Base-by-base conservation (phyloP, 2,329 filamentous ascomycete species). In the Teratosphaeria gauchensis region DNA sequence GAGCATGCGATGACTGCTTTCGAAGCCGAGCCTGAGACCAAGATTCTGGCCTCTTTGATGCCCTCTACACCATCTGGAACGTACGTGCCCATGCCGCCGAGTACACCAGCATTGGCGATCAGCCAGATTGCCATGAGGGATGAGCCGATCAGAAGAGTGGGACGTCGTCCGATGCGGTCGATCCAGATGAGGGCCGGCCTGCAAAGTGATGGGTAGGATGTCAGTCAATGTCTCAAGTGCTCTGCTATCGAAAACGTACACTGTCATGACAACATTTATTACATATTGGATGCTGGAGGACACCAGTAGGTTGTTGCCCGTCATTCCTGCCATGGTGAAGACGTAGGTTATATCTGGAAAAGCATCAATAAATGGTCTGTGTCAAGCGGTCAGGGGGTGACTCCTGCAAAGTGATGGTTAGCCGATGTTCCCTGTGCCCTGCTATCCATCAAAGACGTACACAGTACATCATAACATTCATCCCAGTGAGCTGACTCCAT, bases 241-340 rank as follows among this genome's bases (percentile, higher is more conserved):
- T 4, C 24, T 28, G 24, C 24, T 28, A 28, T 4, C 24, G 4
- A 28, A 28, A 28, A 28, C 24, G 24, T 28, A 28, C 2, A 92
- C 71, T 0, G 89, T 92, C 84, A 90, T 89, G 56, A 85, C 61
- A 1, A 92, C 88, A 71, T 92, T 92, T 77, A 92, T 89, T 65
- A 91, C 79, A 70, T 88, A 89, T 68, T 89, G 84, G 62, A 89
- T 89, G 9, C 82, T 84, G 19, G 84, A 87, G 7, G 86, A 81
- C 52, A 88, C 72, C 8, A 90, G 78, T 42, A 84, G 80, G 56
- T 78, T 79, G 64, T 82, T 77, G 2, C 61, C 64, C 4, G 57
- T 61, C 30, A 87, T 76, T 9, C 86, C 86, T 16, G 86, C 85
- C 87, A 90, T 90, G 11, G 78, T 78, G 71, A 89, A 89, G 59